A percentile compares a stretch with the other conserved stretches of the same genome.
Evolutionary conservation across 2,329 filamentous ascomycete genomes (phyloP).

Genomic region (Iodosphaeria phyllophila): DNA sequence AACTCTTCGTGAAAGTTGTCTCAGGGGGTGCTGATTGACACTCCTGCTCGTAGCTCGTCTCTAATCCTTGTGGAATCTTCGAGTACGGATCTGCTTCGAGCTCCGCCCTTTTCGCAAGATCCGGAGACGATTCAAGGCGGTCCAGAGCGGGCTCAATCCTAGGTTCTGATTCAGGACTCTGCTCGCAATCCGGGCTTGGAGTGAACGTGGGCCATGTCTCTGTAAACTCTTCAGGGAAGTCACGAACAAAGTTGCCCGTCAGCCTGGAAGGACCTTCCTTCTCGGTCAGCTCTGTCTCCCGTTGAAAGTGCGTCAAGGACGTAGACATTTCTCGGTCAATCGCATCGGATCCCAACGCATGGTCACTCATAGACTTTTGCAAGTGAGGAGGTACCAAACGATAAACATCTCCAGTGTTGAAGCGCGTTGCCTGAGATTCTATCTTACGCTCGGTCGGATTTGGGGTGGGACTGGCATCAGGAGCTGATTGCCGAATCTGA

Average conservation of each 20-base stretch:
- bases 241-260: conserved; percentile 28
- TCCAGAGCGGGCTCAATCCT: conserved; percentile 2
- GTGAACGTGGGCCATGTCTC: conserved; percentile 18
- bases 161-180: background rate
- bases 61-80: conserved; percentile 25
- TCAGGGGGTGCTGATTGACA: conserved; percentile 14
- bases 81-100: conserved; percentile 20
- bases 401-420: no score
- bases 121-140: conserved; percentile 2
- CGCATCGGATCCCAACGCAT: no score
- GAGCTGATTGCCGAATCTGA: no score
- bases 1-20: conserved; percentile 18
- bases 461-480: no score
- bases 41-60: conserved; percentile 27
- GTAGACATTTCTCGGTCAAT: conserved; percentile 12
- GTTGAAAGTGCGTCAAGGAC: conserved; percentile 8
- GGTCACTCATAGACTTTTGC: no score
- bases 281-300: conserved; percentile 6
- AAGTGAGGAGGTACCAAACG: no score
- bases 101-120: conserved; percentile 3
- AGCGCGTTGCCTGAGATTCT: no score
- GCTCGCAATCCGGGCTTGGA: conserved; percentile 1
- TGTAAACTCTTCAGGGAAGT: conserved; percentile 33
- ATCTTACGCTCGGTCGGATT: no score
- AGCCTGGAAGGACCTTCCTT: conserved; percentile 10